Base-by-base conservation (phyloP, 306 rosid genomes). In the Prunus padus region DNA sequence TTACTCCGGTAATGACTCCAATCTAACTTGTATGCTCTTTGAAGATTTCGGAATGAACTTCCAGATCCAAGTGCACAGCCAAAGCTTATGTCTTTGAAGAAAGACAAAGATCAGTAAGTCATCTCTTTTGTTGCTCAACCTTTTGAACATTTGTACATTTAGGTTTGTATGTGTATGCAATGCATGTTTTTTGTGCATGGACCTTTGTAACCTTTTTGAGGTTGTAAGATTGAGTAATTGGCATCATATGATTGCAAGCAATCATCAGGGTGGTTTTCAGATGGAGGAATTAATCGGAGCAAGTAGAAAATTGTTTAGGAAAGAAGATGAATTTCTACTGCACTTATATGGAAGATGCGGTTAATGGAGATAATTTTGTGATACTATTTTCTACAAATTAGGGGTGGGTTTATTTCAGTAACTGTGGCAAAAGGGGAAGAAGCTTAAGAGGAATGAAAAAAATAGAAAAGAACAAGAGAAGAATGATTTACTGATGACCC, bases 11-110 rank as follows among this genome's bases (percentile, higher is more conserved):
- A 50, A 84, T 87, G 83, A 86, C 69, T 60, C 47, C 15, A 26
- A 64, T 81, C 49, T 51, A 60, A 64, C 69, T 70, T 82, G 25
- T 76, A 6, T 74, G 83, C 80, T 76, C 50, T 64, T 78, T 74
- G 31, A 76, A 95, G 99, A 71, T 95, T 95, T 79, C 96, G 99
- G 65, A 95, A 92, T 81, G 99, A 95, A 77, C 99, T 95, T 78
- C 99, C 98, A 20, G 99, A 95, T 84, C 94, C 93, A 54, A 88
- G 97, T 86, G 99, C 99, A 69, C 99, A 95, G 76, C 99, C 99
- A 18, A 95, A 95, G 90, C 97, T 95, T 47, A 87, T 90, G 97
- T 85, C 98, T 3, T 72, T 88, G 86, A 88, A 85, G 88, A 95
- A 86, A 76, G 99, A 95, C 52, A 90, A 86, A 80, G 97, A 95